These are phyloP conservation scores for Plicaturopsis crispa DNA, from an alignment of 768 basidiomycete species.

Conservation along the genomic window DNA sequence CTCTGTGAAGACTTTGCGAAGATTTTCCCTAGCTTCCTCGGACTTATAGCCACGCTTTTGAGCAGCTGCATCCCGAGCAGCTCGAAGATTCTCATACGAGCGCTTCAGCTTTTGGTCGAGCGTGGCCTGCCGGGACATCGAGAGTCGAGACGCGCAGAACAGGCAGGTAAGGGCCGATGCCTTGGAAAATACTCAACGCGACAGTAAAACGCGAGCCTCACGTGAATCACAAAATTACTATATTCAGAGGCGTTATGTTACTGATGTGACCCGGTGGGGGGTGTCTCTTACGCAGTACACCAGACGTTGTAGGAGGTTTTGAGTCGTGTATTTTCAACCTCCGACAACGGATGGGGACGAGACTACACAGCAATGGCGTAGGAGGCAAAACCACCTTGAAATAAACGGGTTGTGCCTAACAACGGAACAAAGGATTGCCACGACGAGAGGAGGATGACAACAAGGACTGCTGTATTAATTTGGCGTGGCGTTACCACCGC, in stretches of 20 bases:
- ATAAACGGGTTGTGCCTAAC: no score
- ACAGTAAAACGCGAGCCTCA: neutral
- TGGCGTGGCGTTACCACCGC: no score
- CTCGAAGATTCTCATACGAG: neutral
- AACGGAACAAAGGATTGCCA: no score
- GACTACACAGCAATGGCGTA: neutral
- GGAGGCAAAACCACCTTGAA: no score
- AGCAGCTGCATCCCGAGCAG: neutral
- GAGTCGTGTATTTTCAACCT: neutral
- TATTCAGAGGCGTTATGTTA: neutral
- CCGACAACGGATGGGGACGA: neutral
- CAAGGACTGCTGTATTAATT: no score
- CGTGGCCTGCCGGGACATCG: neutral
- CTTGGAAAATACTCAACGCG: neutral
- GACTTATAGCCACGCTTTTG: neutral
- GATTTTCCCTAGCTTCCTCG: neutral
- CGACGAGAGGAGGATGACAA: no score
- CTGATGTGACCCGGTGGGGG: neutral
- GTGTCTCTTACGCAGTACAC: neutral
- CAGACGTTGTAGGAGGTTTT: neutral
- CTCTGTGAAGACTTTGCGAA: slow-evolving; percentile 3
- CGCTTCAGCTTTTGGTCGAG: neutral
- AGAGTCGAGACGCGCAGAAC: neutral
- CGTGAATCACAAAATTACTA: no score
- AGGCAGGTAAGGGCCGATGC: neutral